Evolutionary conservation across 2,329 filamentous ascomycete species (phyloP).

Genomic region (Microdochium trichocladiopsis): DNA sequence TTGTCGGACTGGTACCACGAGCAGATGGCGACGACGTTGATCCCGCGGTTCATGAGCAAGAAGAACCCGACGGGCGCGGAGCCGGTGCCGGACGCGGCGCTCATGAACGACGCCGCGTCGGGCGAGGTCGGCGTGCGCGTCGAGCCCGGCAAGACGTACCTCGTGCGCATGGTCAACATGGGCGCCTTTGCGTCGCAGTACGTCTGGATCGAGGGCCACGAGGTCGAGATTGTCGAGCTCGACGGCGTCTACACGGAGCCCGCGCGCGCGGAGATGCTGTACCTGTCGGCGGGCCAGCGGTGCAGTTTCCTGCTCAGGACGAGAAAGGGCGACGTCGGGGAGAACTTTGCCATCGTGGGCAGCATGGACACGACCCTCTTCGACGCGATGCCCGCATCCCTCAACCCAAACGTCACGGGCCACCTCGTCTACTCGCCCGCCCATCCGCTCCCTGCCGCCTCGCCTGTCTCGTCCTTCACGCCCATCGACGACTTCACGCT

Average conservation of each 20-base stretch:
- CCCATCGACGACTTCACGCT: constrained; percentile 70
- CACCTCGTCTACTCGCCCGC: constrained; percentile 52
- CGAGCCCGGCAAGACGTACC: constrained; percentile 62
- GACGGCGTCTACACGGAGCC: constrained; percentile 64
- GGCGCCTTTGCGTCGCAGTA: constrained; percentile 65
- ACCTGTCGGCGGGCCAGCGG: constrained; percentile 62
- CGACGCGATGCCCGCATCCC: constrained; percentile 54
- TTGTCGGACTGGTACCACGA: constrained; percentile 63
- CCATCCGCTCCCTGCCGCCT: constrained; percentile 40
- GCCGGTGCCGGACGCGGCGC: constrained; percentile 59
- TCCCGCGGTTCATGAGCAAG: constrained; percentile 42
- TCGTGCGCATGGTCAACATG: constrained; percentile 66
- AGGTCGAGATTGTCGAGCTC: constrained; percentile 60
- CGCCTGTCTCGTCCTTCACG: constrained; percentile 52
- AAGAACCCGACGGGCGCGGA: constrained; percentile 51
- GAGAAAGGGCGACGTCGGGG: constrained; percentile 44
- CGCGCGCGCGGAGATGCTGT: constrained; percentile 54
- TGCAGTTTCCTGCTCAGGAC: constrained; percentile 57
- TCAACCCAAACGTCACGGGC: constrained; percentile 65
- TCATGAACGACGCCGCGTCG: constrained; percentile 61
- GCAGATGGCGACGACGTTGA: constrained; percentile 36
- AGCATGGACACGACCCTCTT: constrained; percentile 69
- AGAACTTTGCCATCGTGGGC: constrained; percentile 61
- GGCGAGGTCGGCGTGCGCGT: constrained; percentile 52
- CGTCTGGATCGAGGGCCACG: constrained; percentile 60